Percentiles rank a stretch among this genome's conserved stretches.
Conservation (phyloP, 2,329 filamentous ascomycete species). For the Neospermospora avenae region DNA sequence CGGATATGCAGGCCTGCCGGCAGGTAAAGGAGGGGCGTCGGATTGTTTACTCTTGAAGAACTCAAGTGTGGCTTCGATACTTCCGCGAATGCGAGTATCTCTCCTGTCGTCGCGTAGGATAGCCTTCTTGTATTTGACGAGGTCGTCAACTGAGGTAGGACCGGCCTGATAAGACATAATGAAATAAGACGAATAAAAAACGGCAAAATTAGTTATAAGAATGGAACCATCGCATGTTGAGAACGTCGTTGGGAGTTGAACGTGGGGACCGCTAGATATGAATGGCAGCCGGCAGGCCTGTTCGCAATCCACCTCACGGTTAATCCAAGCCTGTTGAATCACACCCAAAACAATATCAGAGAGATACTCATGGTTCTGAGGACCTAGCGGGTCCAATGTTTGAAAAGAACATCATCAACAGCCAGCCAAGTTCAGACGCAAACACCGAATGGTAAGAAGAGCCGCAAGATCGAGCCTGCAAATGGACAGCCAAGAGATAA, state of each 20-base stretch:
- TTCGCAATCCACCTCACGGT: conserved; percentile 6
- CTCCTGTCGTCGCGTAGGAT: conserved; percentile 23
- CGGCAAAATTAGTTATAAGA: conserved; percentile 6
- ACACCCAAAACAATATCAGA: conserved; percentile 16
- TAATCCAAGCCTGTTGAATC: conserved; percentile 15
- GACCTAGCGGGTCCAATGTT: conserved; percentile 11
- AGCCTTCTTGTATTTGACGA: conserved; percentile 26
- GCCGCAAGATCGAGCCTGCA: conserved; percentile 10
- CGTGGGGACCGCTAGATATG: conserved; percentile 5
- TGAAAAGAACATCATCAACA: conserved; percentile 7
- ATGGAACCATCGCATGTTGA: conserved; percentile 1
- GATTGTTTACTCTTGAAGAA: conserved; percentile 20
- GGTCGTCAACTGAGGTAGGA: conserved; percentile 20
- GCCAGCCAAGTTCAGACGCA: conserved; percentile 19
- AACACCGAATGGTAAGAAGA: conserved; percentile 12
- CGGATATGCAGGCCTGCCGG: conserved; percentile 18
- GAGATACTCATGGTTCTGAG: conserved; percentile 7
- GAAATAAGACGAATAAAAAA: neutral
- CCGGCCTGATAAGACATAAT: conserved; percentile 22
- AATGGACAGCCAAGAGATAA: conserved; percentile 22
- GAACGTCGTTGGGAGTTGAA: neutral
- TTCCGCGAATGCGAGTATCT: conserved; percentile 24
- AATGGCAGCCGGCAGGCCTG: conserved; percentile 1
- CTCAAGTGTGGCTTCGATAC: conserved; percentile 25
- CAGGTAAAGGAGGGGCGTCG: conserved; percentile 6